phyloP scores from a whole-genome alignment of 305 asterid genomes.

The Rubia peregrina region DNA sequence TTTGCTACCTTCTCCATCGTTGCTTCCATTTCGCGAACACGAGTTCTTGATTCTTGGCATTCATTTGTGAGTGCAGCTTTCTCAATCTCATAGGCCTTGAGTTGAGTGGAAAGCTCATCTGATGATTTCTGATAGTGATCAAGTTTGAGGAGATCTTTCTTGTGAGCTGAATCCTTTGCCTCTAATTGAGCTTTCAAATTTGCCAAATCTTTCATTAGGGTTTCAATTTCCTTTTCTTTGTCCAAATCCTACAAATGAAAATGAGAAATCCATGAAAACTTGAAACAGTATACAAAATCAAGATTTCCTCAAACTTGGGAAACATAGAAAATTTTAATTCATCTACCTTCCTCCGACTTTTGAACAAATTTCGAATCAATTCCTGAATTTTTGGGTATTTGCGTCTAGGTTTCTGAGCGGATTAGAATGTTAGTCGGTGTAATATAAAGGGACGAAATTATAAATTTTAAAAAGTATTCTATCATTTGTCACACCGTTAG shows the following conservation, averaged over 20 bases:
- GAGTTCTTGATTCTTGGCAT: constrained; percentile 23
- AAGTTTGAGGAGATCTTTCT: constrained; percentile 38
- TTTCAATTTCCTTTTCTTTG: constrained; percentile 27
- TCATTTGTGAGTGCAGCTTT: constrained; percentile 35
- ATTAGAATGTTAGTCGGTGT: background rate
- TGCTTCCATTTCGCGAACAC: constrained; percentile 33
- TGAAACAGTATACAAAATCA: background rate
- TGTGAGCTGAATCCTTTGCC: constrained; percentile 47
- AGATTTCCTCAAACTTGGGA: background rate
- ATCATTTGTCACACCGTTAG: background rate
- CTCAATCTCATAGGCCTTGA: constrained; percentile 38
- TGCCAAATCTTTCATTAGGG: constrained; percentile 38
- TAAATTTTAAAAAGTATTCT: background rate
- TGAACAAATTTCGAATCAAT: constrained; percentile 1
- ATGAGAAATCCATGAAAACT: background rate
- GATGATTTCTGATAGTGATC: constrained; percentile 38
- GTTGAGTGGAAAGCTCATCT: constrained; percentile 35
- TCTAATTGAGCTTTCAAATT: constrained; percentile 37
- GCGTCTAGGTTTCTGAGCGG: background rate
- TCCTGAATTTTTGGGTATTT: background rate
- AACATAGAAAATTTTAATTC: background rate
- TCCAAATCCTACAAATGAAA: constrained; percentile 23
- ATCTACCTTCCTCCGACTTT: background rate
- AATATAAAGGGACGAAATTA: background rate
- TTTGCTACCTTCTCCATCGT: constrained; percentile 19